These are phyloP conservation scores for Aspergillus funiculosus DNA, from an alignment of 495 filamentous ascomycete species.

Conservation along the genomic window DNA sequence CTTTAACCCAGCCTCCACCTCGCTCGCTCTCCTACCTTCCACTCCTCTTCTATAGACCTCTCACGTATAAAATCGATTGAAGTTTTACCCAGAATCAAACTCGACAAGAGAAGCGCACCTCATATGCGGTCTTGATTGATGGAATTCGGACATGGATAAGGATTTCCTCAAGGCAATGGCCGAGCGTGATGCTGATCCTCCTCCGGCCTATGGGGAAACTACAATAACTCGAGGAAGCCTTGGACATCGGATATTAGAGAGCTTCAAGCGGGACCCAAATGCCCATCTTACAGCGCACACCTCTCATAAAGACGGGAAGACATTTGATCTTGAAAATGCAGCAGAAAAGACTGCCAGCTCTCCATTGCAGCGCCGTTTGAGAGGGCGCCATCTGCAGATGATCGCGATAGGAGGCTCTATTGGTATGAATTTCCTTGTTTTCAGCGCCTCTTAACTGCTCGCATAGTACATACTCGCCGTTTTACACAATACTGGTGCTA, in stretches of 20 bases:
- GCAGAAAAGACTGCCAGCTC: conserved; percentile 70
- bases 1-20: too few relatives aligned
- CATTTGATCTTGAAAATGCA: conserved; percentile 71
- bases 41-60: too few relatives aligned
- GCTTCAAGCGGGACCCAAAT: conserved; percentile 77
- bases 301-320: conserved; percentile 52
- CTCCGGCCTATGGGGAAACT: conserved; percentile 39
- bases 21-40: too few relatives aligned
- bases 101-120: too few relatives aligned
- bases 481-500: too few relatives aligned
- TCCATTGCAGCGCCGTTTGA: conserved; percentile 67
- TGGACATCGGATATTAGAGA: conserved; percentile 56
- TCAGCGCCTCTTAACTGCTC: background rate
- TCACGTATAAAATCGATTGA: background rate
- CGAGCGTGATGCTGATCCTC: conserved; percentile 22
- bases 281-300: conserved; percentile 51
- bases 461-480: background rate
- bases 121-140: background rate
- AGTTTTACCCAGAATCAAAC: too few relatives aligned
- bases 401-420: conserved; percentile 96
- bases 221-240: conserved; percentile 26
- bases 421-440: conserved; percentile 46
- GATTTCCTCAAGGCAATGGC: conserved; percentile 29
- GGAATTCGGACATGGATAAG: conserved; percentile 32
- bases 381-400: conserved; percentile 89